Evolutionary conservation across 345 rosid genomes (phyloP).

Genomic region (Gossypium bickii): DNA sequence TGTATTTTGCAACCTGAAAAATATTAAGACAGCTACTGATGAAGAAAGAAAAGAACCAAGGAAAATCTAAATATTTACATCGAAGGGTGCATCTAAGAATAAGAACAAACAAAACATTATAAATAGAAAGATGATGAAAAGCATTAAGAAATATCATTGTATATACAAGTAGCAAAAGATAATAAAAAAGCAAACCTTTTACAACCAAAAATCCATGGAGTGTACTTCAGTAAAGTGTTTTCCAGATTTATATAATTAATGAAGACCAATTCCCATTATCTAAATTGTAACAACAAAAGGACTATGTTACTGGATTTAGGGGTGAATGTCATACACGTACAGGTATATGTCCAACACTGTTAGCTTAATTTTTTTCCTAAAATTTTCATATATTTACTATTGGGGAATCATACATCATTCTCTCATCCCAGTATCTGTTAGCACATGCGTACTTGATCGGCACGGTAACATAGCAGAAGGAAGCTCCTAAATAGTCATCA

Average conservation of each 20-base stretch:
- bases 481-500: background rate
- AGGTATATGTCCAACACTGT: no score
- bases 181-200: background rate
- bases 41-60: background rate
- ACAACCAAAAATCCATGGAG: background rate
- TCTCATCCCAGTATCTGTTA: background rate
- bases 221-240: background rate
- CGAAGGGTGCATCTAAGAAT: background rate
- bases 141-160: background rate
- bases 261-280: background rate
- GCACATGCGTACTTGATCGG: background rate
- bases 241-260: background rate
- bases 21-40: background rate
- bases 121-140: slow-evolving; percentile 6
- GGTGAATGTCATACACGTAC: no score
- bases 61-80: background rate
- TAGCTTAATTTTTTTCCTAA: background rate
- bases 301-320: no score
- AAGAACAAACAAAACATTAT: background rate
- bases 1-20: slow-evolving; percentile 80
- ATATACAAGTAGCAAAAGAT: background rate
- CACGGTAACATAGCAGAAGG: background rate
- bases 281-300: background rate
- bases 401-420: background rate
- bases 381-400: background rate